These are phyloP conservation scores for Aegilops sharonensis DNA, from an alignment of 176 grass and related monocot genomes.

Conservation along the genomic window DNA sequence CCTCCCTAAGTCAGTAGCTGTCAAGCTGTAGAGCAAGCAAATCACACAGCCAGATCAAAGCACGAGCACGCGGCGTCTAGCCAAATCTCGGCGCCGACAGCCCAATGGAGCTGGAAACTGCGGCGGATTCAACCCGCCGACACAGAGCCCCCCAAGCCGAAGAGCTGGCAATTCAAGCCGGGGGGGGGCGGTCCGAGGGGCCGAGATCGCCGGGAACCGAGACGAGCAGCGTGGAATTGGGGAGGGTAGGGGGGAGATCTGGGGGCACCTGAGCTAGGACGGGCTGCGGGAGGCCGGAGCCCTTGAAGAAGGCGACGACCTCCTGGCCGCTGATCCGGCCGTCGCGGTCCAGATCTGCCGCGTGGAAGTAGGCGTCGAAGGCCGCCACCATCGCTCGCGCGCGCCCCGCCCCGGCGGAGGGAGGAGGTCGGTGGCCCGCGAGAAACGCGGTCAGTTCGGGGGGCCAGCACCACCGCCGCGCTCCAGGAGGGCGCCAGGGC, in stretches of 20 bases:
- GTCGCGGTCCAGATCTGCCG: slow-evolving; percentile 93
- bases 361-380: slow-evolving; percentile 87
- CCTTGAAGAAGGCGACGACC: slow-evolving; percentile 93
- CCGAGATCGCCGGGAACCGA: neutral
- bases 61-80: neutral
- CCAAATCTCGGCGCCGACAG: neutral
- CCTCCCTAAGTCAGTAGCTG: neutral
- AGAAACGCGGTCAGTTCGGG: neutral
- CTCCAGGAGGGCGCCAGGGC: too few species aligned
- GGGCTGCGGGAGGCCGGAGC: slow-evolving; percentile 74
- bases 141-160: neutral
- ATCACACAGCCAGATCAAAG: neutral
- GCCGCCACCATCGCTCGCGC: slow-evolving; percentile 56
- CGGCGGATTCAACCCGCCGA: neutral
- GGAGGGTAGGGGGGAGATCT: slow-evolving; percentile 13
- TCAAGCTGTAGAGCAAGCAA: neutral
- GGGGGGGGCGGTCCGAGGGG: neutral
- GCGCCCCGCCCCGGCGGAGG: too few species aligned
- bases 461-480: too few species aligned
- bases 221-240: neutral
- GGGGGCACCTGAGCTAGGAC: slow-evolving; percentile 79
- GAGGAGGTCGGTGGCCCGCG: neutral
- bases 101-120: neutral
- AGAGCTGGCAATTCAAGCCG: neutral
- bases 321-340: slow-evolving; percentile 93